A percentile compares a stretch with the other conserved stretches of the same genome.
Evolutionary conservation across 2,329 filamentous ascomycete species (phyloP).

Genomic region (Diaporthe sp.): DNA sequence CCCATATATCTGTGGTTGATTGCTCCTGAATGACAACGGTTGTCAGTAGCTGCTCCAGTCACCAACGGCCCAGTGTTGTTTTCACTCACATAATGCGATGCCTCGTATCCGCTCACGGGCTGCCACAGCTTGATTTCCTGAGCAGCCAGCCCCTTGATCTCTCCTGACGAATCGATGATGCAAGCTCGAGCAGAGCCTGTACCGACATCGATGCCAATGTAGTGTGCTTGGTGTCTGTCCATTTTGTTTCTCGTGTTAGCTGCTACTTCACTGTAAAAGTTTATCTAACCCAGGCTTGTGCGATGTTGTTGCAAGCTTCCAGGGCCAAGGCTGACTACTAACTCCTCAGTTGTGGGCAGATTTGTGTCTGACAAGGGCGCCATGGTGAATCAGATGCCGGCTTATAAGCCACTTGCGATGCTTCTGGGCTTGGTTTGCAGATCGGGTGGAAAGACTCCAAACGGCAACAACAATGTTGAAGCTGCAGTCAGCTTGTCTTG

Average conservation of each 20-base stretch:
- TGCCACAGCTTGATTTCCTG: conserved; percentile 87
- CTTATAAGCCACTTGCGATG: conserved; percentile 21
- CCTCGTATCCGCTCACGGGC: conserved; percentile 73
- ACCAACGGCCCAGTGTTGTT: too few species aligned
- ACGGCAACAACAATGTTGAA: neutral
- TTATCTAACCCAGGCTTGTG: neutral
- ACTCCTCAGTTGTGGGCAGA: conserved; percentile 41
- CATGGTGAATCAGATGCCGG: conserved; percentile 27
- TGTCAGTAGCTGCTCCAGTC: neutral
- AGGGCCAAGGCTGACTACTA: conserved; percentile 18
- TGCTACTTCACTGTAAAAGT: neutral
- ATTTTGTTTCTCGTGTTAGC: conserved; percentile 26
- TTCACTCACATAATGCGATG: conserved; percentile 70
- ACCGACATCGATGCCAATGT: conserved; percentile 93
- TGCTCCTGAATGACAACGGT: conserved; percentile 75
- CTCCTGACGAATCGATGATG: conserved; percentile 91
- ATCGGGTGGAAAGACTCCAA: neutral
- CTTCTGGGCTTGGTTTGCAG: conserved; percentile 7
- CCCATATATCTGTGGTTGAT: conserved; percentile 98
- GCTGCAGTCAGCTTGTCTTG: conserved; percentile 27
- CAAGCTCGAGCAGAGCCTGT: conserved; percentile 96
- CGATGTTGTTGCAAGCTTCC: conserved; percentile 18
- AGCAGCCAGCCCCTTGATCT: conserved; percentile 83
- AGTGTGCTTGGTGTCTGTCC: conserved; percentile 63
- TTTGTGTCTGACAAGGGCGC: conserved; percentile 28